Conservation (phyloP, 352 stramenopile genomes). For the Lagenidium sp. region DNA sequence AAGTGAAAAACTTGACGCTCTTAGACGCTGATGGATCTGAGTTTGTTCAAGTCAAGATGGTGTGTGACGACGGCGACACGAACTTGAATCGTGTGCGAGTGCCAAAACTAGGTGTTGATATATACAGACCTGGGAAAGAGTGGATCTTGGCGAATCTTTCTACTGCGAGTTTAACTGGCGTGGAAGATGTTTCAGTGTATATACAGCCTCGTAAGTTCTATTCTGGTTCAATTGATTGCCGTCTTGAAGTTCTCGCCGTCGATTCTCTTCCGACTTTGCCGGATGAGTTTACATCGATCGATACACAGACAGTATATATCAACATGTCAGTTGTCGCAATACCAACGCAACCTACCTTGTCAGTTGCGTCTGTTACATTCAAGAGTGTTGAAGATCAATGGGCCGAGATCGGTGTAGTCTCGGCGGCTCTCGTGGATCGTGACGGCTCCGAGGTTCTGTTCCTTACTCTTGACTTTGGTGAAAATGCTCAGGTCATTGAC, state of each 20-base stretch:
- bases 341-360: not conserved
- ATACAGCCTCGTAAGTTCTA: too few species aligned
- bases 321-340: not conserved
- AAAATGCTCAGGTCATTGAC: not conserved
- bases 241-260: not conserved
- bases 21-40: constrained; percentile 1
- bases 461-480: not conserved
- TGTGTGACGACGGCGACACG: not conserved
- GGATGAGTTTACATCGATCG: not conserved
- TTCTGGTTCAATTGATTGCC: too few species aligned
- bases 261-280: not conserved
- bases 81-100: too few species aligned
- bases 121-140: not conserved
- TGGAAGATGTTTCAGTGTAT: not conserved
- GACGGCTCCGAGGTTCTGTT: constrained; percentile 3
- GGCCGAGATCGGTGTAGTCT: not conserved
- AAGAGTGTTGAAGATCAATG: not conserved
- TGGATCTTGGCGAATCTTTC: not conserved
- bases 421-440: constrained; percentile 1
- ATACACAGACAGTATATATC: not conserved
- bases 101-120: not conserved
- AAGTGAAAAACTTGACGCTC: not conserved
- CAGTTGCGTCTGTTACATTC: not conserved
- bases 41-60: not conserved
- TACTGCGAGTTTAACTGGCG: not conserved